These are phyloP conservation scores for Russula vinacea DNA, from an alignment of 768 basidiomycete species.

Conservation along the genomic window DNA sequence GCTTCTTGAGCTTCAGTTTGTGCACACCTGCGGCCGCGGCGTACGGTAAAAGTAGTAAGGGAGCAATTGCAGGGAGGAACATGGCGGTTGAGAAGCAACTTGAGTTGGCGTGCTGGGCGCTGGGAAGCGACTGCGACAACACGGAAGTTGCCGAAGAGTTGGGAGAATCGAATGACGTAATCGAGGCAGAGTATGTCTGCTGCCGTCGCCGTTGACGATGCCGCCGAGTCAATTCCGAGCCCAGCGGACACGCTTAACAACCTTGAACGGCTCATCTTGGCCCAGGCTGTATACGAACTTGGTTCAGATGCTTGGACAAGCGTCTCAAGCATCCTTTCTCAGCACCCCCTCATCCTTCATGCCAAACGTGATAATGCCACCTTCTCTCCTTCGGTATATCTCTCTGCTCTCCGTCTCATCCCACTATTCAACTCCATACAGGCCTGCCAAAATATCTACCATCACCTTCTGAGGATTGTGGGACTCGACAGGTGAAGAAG, in stretches of 20 bases:
- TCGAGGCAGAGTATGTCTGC: background rate
- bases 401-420: conserved; percentile 23
- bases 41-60: conserved; percentile 46
- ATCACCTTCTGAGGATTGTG: conserved; percentile 1
- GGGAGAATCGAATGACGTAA: conserved; percentile 17
- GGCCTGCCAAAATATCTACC: conserved; percentile 17
- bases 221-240: background rate
- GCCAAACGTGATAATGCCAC: conserved; percentile 52
- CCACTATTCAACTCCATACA: conserved; percentile 1
- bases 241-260: conserved; percentile 32
- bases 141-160: conserved; percentile 16
- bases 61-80: conserved; percentile 44
- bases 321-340: conserved; percentile 61
- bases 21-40: conserved; percentile 57
- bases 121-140: background rate
- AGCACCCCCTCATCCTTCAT: conserved; percentile 60
- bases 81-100: conserved; percentile 36
- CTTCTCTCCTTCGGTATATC: conserved; percentile 63
- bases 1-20: conserved; percentile 88
- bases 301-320: conserved; percentile 67
- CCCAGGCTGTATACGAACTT: conserved; percentile 83
- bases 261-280: conserved; percentile 74
- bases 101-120: background rate
- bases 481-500: conserved; percentile 17
- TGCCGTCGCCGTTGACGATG: background rate